Evolutionary conservation across 352 stramenopile species (phyloP).

Genomic region (Phytopythium helicoides): DNA sequence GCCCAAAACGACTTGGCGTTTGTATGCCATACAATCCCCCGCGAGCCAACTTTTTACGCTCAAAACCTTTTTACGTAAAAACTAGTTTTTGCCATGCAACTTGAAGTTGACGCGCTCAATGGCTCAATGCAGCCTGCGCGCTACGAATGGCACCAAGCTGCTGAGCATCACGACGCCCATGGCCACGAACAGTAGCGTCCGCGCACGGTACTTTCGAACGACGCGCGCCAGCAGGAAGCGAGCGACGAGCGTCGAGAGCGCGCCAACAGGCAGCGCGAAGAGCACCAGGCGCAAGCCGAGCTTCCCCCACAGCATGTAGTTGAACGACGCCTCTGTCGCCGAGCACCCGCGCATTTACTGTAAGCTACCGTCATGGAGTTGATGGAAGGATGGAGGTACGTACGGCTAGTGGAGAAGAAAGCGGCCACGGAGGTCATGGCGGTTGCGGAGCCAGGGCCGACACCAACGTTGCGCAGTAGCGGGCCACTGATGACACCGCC

Average conservation of each 20-base stretch:
- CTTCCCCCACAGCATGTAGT: constrained; percentile 44
- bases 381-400: not conserved
- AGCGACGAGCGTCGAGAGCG: constrained; percentile 31
- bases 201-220: constrained; percentile 31
- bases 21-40: constrained; percentile 1
- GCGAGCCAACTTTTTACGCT: constrained; percentile 5
- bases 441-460: constrained; percentile 61
- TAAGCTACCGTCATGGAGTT: not conserved
- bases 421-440: constrained; percentile 64
- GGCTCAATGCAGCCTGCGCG: too few relatives aligned
- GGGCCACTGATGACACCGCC: constrained; percentile 89
- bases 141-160: constrained; percentile 29
- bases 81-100: not conserved
- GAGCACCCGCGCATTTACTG: not conserved
- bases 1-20: not conserved
- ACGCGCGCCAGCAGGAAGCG: constrained; percentile 28
- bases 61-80: constrained; percentile 4
- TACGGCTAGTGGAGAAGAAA: constrained; percentile 40
- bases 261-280: constrained; percentile 24
- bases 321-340: constrained; percentile 27
- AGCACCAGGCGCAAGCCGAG: constrained; percentile 26
- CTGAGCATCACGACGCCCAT: constrained; percentile 28
- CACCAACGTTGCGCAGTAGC: constrained; percentile 89
- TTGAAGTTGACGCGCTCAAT: too few relatives aligned
- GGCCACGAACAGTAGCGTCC: constrained; percentile 28